Conservation (phyloP, 2,329 filamentous ascomycete genomes). For the Pseudogymnoascus sp. region DNA sequence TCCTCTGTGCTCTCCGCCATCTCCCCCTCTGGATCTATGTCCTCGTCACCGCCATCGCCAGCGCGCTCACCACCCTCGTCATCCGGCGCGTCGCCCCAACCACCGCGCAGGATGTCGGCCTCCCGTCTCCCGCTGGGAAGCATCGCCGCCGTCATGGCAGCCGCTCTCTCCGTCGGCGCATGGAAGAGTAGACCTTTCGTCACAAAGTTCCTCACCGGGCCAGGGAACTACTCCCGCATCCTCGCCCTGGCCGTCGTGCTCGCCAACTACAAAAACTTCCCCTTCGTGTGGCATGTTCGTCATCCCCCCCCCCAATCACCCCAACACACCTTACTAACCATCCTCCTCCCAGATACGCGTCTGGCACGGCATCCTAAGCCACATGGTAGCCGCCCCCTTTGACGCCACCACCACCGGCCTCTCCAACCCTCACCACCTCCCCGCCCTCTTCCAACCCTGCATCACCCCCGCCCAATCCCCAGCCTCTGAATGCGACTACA, state of each 20-base stretch:
- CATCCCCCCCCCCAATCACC: not conserved
- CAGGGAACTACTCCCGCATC: slow-evolving; percentile 25
- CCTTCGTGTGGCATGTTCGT: slow-evolving; percentile 52
- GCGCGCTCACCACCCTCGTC: slow-evolving; percentile 31
- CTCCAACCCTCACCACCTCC: slow-evolving; percentile 24
- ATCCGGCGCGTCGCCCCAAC: not conserved
- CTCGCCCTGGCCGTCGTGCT: slow-evolving; percentile 32
- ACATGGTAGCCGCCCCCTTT: slow-evolving; percentile 34
- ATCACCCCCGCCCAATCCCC: slow-evolving; percentile 51
- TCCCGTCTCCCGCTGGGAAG: slow-evolving; percentile 23
- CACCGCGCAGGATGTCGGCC: slow-evolving; percentile 17
- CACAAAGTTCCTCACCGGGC: slow-evolving; percentile 22
- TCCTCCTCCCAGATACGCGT: slow-evolving; percentile 34
- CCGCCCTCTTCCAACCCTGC: slow-evolving; percentile 53
- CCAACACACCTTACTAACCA: not conserved
- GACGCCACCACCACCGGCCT: slow-evolving; percentile 28
- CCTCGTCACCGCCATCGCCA: slow-evolving; percentile 45
- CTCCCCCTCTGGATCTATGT: slow-evolving; percentile 42
- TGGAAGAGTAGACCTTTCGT: slow-evolving; percentile 21
- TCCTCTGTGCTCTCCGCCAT: not conserved
- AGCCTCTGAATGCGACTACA: slow-evolving; percentile 61
- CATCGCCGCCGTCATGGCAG: slow-evolving; percentile 18
- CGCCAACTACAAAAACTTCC: slow-evolving; percentile 49
- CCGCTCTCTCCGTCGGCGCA: slow-evolving; percentile 17
- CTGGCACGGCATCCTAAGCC: slow-evolving; percentile 37